A percentile compares a stretch with the other conserved stretches of the same genome.
Evolutionary conservation across 163 green algal species (phyloP).

Genomic region (Coccomyxa subellipsoidea): DNA sequence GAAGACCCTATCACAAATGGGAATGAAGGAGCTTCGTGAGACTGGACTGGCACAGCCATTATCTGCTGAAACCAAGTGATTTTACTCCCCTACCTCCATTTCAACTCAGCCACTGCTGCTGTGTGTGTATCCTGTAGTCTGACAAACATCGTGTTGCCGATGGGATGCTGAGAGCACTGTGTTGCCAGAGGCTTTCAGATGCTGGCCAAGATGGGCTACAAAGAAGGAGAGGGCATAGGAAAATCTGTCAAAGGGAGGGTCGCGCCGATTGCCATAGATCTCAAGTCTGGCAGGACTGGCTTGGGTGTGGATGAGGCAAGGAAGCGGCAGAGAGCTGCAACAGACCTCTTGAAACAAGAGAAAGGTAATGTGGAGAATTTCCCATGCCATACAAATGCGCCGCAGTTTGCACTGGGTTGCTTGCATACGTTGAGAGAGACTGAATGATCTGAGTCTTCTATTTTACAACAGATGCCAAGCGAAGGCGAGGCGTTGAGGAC

Average conservation of each 20-base stretch:
- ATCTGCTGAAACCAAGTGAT: neutral
- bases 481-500: neutral
- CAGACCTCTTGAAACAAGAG: conserved; percentile 11
- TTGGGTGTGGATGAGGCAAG: conserved; percentile 29
- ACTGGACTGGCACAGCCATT: neutral
- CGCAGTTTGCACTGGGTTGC: too few species aligned
- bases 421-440: too few species aligned
- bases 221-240: conserved; percentile 31
- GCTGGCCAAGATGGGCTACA: conserved; percentile 38
- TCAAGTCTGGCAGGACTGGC: conserved; percentile 24
- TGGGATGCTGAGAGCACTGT: neutral
- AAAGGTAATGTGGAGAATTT: too few species aligned
- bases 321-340: conserved; percentile 24
- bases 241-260: conserved; percentile 18
- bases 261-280: conserved; percentile 28
- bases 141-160: neutral
- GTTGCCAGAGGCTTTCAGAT: conserved; percentile 37
- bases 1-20: neutral
- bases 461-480: neutral
- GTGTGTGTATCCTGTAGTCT: too few species aligned
- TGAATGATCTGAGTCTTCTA: neutral
- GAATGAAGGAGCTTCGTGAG: neutral
- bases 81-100: neutral
- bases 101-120: too few species aligned
- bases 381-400: too few species aligned